These are phyloP conservation scores for Calamus simplicifolius DNA, from an alignment of 176 grass and related monocot genomes.

Conservation along the genomic window DNA sequence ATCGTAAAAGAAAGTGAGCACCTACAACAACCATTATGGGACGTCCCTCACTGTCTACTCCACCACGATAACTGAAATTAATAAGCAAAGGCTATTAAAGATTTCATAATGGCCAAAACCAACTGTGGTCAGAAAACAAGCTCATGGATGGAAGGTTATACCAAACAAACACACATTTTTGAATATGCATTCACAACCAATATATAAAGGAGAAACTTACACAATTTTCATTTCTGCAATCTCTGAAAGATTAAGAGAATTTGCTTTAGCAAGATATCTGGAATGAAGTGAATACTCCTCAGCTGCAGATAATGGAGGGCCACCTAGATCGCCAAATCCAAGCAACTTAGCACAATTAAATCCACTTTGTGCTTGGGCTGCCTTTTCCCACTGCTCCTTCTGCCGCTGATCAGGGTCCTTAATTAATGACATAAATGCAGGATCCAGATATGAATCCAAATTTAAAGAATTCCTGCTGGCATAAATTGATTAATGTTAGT, in stretches of 20 bases:
- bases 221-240: constrained; percentile 99
- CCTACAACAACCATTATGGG: constrained; percentile 92
- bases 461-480: constrained; percentile 61
- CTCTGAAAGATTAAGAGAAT: constrained; percentile 96
- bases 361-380: constrained; percentile 67
- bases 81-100: constrained; percentile 9
- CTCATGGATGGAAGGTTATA: too few relatives aligned
- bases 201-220: constrained; percentile 36
- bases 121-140: too few relatives aligned
- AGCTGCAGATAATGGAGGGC: constrained; percentile 72
- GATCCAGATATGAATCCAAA: constrained; percentile 85
- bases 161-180: too few relatives aligned
- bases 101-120: too few relatives aligned
- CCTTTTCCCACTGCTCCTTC: constrained; percentile 74
- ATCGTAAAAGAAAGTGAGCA: constrained; percentile 94
- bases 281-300: constrained; percentile 99
- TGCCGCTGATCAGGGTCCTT: constrained; percentile 82
- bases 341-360: constrained; percentile 86
- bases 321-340: constrained; percentile 87
- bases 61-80: constrained; percentile 65
- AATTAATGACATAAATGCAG: constrained; percentile 94
- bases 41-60: constrained; percentile 74
- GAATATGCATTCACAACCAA: background rate
- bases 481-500: constrained; percentile 15
- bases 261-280: constrained; percentile 90